Percentiles rank a stretch among this genome's conserved stretches.
These are phyloP conservation scores for Scheffersomyces lignicola DNA, from an alignment of 1,139 yeast genomes.

Conservation along the genomic window DNA sequence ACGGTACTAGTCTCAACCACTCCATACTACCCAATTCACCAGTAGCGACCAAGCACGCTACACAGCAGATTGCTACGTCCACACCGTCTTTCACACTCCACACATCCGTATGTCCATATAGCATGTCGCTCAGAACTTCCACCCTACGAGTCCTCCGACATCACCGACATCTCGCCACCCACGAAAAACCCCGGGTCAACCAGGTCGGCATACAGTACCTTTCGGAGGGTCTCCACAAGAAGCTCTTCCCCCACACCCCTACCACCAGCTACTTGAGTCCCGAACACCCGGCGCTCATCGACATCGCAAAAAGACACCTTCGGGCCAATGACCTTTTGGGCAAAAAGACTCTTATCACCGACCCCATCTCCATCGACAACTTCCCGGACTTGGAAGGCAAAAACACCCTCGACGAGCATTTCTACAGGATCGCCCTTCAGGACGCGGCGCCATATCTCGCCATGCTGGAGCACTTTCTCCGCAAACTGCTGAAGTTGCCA, in stretches of 20 bases:
- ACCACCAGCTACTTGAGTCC: constrained; percentile 24
- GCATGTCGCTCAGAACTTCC: too few species aligned
- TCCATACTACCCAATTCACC: too few species aligned
- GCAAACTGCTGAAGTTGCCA: constrained; percentile 35
- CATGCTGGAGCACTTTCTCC: constrained; percentile 42
- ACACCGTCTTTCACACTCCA: too few species aligned
- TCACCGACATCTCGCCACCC: too few species aligned
- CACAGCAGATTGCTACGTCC: too few species aligned
- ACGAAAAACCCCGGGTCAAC: constrained; percentile 55
- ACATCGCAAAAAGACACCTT: constrained; percentile 64
- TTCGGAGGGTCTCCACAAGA: constrained; percentile 55
- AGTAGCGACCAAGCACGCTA: too few species aligned
- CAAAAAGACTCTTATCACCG: constrained; percentile 65
- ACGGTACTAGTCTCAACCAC: too few species aligned
- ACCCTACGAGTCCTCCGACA: too few species aligned
- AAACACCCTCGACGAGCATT: constrained; percentile 75
- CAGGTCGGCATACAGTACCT: constrained; percentile 69
- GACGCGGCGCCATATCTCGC: constrained; percentile 62
- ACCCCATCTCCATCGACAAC: constrained; percentile 57
- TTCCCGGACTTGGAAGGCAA: constrained; percentile 73
- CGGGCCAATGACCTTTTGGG: constrained; percentile 68
- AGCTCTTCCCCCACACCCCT: constrained; percentile 53
- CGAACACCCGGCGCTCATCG: constrained; percentile 41
- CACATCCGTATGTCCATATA: too few species aligned
- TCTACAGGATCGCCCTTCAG: constrained; percentile 64